These are phyloP conservation scores for Chenopodium berlandieri DNA, from an alignment of 148 eudicot genomes.

Conservation along the genomic window DNA sequence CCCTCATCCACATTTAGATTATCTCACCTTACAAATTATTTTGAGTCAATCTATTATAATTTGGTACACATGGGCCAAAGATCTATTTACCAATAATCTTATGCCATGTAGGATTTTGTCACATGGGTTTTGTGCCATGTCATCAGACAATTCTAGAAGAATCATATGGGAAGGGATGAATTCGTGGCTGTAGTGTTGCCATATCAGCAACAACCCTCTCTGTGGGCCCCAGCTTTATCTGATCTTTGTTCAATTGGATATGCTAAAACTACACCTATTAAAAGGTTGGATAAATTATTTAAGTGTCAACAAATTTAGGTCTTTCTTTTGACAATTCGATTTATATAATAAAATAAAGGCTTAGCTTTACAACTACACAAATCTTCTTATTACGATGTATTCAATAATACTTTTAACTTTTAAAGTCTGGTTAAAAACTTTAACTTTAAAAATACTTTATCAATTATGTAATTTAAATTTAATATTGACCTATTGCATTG, in stretches of 20 bases:
- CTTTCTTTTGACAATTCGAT: neutral
- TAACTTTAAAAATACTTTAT: too few species aligned
- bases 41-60: neutral
- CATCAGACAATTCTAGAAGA: neutral
- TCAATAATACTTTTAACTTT: too few species aligned
- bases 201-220: slow-evolving; percentile 4
- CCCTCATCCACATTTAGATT: neutral
- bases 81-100: neutral
- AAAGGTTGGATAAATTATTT: neutral
- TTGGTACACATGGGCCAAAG: neutral
- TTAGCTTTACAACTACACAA: too few species aligned
- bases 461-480: too few species aligned
- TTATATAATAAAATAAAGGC: too few species aligned
- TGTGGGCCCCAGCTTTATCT: neutral
- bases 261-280: too few species aligned
- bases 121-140: slow-evolving; percentile 19
- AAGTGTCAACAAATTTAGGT: neutral
- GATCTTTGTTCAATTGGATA: neutral
- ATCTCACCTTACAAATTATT: neutral
- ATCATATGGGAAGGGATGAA: neutral
- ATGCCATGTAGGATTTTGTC: slow-evolving; percentile 18
- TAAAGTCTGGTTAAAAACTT: too few species aligned
- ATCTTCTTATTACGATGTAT: too few species aligned
- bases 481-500: too few species aligned
- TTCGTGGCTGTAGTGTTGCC: slow-evolving; percentile 3